phyloP scores from a whole-genome alignment of 441 rosid genomes.

The Erysimum cheiri region DNA sequence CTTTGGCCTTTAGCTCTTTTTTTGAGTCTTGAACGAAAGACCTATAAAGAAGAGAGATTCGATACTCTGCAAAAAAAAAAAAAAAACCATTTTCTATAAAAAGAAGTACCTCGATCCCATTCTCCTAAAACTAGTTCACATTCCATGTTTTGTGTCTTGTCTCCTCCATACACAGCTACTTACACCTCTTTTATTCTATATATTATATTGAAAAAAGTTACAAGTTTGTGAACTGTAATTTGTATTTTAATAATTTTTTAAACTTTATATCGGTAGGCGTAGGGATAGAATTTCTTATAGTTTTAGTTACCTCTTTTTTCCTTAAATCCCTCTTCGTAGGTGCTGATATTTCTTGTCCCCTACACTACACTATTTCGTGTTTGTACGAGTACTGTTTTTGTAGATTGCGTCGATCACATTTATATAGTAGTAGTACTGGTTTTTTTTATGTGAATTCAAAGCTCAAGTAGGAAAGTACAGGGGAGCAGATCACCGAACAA shows the following conservation, averaged over 20 bases:
- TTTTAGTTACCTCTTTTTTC: conserved; percentile 1
- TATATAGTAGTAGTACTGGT: conserved; percentile 1
- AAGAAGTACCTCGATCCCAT: conserved; percentile 45
- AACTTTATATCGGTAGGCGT: conserved; percentile 3
- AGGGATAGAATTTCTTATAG: background rate
- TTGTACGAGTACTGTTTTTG: conserved; percentile 8
- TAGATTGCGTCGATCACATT: conserved; percentile 26
- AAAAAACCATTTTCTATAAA: conserved; percentile 33
- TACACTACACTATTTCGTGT: conserved; percentile 16
- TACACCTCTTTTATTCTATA: too few relatives aligned
- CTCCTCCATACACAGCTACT: conserved; percentile 38
- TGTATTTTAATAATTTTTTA: background rate
- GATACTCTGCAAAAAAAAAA: conserved; percentile 31
- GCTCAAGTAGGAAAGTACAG: conserved; percentile 1
- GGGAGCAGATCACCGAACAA: conserved; percentile 13
- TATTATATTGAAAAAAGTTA: background rate
- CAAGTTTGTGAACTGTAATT: background rate
- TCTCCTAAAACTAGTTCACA: conserved; percentile 37
- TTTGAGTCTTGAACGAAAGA: too few relatives aligned
- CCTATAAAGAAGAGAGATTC: conserved; percentile 38
- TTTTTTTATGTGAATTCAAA: conserved; percentile 23
- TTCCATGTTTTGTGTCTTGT: conserved; percentile 43
- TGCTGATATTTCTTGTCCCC: conserved; percentile 11
- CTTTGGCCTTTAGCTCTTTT: conserved; percentile 40
- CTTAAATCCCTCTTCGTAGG: conserved; percentile 32